These are phyloP conservation scores for Collybia mongolica DNA, from an alignment of 768 basidiomycete genomes.

Conservation along the genomic window DNA sequence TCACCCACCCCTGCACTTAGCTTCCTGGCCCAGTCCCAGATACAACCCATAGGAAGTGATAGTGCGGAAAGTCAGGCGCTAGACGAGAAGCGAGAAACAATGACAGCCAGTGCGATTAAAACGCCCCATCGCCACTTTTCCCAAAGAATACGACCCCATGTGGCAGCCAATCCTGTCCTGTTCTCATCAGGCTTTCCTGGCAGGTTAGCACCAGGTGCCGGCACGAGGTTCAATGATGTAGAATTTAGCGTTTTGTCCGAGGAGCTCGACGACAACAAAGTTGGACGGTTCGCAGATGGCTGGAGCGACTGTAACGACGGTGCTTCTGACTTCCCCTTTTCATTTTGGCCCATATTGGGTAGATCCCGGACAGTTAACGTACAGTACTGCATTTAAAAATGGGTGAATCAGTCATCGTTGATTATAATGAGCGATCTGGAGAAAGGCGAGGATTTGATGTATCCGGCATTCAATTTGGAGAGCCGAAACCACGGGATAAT, in stretches of 20 bases:
- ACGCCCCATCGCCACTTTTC: constrained; percentile 88
- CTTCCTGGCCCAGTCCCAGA: not conserved
- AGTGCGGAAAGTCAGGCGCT: constrained; percentile 24
- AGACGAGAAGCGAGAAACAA: constrained; percentile 75
- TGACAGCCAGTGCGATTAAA: constrained; percentile 71
- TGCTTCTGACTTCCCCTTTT: constrained; percentile 50
- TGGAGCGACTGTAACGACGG: constrained; percentile 6
- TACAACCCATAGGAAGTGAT: not conserved
- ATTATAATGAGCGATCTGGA: constrained; percentile 1
- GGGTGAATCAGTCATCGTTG: constrained; percentile 8
- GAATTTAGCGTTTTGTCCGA: too few relatives aligned
- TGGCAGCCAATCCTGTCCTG: constrained; percentile 52
- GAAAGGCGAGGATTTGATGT: constrained; percentile 1
- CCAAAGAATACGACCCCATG: constrained; percentile 67
- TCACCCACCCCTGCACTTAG: not conserved
- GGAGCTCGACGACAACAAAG: constrained; percentile 1
- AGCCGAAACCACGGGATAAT: not conserved
- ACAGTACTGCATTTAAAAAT: constrained; percentile 56
- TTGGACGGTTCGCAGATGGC: not conserved
- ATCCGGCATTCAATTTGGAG: constrained; percentile 1
- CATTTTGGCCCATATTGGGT: constrained; percentile 92
- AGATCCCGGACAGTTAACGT: constrained; percentile 63
- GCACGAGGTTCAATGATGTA: constrained; percentile 4
- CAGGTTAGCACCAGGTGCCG: not conserved
- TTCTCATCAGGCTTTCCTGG: constrained; percentile 23